Percentiles rank a stretch among this genome's conserved stretches.
Conservation (phyloP, 1,284 basidiomycete species). For the Ustilago xerochloae region DNA sequence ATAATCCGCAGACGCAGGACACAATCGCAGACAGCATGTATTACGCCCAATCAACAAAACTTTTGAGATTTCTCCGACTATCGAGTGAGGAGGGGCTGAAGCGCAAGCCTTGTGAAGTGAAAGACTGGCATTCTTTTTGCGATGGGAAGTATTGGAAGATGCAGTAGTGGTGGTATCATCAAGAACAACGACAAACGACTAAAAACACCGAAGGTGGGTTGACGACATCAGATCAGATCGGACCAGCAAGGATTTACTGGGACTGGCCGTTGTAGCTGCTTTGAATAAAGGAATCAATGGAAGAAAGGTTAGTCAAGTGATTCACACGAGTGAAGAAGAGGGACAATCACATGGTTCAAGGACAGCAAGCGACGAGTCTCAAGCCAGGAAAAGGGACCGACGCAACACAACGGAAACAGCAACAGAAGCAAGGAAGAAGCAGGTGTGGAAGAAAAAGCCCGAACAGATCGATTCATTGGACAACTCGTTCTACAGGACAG, state of each 20-base stretch:
- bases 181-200: neutral
- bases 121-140: neutral
- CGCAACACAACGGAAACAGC: conserved; percentile 4
- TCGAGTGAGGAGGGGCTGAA: too few species aligned
- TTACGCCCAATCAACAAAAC: too few species aligned
- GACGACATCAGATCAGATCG: conserved; percentile 6
- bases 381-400: neutral
- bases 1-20: too few species aligned
- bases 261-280: conserved; percentile 50
- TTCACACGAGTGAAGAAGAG: too few species aligned
- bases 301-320: neutral
- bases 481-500: conserved; percentile 15
- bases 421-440: neutral
- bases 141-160: neutral
- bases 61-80: too few species aligned
- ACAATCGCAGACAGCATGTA: too few species aligned
- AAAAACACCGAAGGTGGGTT: neutral
- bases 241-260: conserved; percentile 39
- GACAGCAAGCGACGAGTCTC: neutral
- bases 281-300: neutral
- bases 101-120: too few species aligned
- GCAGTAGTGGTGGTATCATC: conserved; percentile 4
- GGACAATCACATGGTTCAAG: neutral
- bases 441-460: neutral
- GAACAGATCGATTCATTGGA: conserved; percentile 27